A percentile compares a stretch with the other conserved stretches of the same genome.
Conservation (phyloP, 2,329 filamentous ascomycete species). For the Talaromyces piceae region DNA sequence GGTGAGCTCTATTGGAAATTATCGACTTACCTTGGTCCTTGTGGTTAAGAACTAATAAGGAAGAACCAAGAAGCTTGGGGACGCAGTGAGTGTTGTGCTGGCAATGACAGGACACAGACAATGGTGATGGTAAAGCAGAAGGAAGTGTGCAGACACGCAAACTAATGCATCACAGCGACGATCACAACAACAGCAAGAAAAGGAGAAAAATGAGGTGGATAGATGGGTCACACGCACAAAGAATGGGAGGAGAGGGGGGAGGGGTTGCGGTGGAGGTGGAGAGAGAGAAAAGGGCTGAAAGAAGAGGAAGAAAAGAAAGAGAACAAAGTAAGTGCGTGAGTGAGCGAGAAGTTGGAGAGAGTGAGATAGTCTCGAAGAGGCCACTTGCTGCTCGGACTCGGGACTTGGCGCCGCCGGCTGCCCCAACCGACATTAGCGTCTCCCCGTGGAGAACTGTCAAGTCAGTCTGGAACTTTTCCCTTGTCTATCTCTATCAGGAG, state of each 20-base stretch:
- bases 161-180: constrained; percentile 11
- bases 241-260: background rate
- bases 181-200: background rate
- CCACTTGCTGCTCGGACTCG: constrained; percentile 2
- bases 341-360: background rate
- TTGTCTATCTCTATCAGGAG: too few species aligned
- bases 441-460: background rate
- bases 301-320: background rate
- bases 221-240: background rate
- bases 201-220: background rate
- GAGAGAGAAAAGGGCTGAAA: background rate
- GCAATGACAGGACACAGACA: constrained; percentile 5
- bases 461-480: background rate
- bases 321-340: too few species aligned
- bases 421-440: background rate
- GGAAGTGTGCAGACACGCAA: background rate
- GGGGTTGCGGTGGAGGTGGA: background rate
- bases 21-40: background rate
- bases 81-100: background rate
- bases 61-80: background rate
- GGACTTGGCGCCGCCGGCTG: constrained; percentile 2
- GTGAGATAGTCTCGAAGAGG: constrained; percentile 2
- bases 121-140: constrained; percentile 3
- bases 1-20: too few species aligned
- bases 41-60: background rate